A percentile compares a stretch with the other conserved stretches of the same genome.
Evolutionary conservation across 768 basidiomycete species (phyloP).

Genomic region (Leccinum obscurum): DNA sequence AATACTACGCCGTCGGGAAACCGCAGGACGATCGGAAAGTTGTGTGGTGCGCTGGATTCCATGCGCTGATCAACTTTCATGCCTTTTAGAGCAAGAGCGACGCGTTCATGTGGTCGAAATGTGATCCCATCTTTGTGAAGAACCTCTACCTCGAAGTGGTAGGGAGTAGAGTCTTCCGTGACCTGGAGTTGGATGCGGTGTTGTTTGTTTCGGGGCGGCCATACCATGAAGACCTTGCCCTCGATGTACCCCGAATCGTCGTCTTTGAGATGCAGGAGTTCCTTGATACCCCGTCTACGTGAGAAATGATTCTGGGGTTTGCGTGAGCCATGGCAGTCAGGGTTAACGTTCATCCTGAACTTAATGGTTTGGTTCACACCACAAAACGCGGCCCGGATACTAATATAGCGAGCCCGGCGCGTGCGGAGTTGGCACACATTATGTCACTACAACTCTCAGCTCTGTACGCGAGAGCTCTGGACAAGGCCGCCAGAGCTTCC

Average conservation of each 20-base stretch:
- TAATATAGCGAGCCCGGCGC: not conserved
- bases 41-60: slow-evolving; percentile 30
- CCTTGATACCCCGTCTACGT: slow-evolving; percentile 31
- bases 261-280: slow-evolving; percentile 32
- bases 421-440: not conserved
- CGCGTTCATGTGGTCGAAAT: slow-evolving; percentile 42
- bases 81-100: slow-evolving; percentile 52
- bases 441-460: slow-evolving; percentile 36
- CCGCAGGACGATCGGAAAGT: slow-evolving; percentile 41
- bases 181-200: slow-evolving; percentile 35
- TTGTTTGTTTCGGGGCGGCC: slow-evolving; percentile 34
- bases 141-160: slow-evolving; percentile 43
- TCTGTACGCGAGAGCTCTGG: slow-evolving; percentile 43
- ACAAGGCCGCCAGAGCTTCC: slow-evolving; percentile 38
- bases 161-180: slow-evolving; percentile 11
- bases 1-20: slow-evolving; percentile 45
- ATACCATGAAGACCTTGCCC: slow-evolving; percentile 46
- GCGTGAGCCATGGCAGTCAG: not conserved
- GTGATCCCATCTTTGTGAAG: slow-evolving; percentile 35
- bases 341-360: slow-evolving; percentile 12
- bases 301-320: slow-evolving; percentile 20
- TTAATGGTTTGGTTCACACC: not conserved
- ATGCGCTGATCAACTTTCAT: slow-evolving; percentile 33
- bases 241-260: slow-evolving; percentile 42
- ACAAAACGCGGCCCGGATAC: no score